Percentiles rank a stretch among this genome's conserved stretches.
These are phyloP conservation scores for Centaurea solstitialis DNA, from an alignment of 129 eudicot genomes.

Conservation along the genomic window DNA sequence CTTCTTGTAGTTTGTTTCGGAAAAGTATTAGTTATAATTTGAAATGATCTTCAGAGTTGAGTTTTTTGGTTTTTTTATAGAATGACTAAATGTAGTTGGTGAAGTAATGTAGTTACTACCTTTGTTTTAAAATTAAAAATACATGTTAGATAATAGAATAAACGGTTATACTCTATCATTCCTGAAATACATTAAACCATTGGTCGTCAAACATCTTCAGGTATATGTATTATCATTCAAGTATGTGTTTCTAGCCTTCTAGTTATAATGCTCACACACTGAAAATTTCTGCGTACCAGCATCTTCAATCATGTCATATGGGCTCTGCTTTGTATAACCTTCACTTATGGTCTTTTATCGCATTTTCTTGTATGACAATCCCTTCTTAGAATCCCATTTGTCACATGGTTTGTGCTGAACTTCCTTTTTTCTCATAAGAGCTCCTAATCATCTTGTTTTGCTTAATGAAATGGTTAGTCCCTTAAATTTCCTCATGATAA, in stretches of 20 bases:
- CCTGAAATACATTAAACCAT: slow-evolving; percentile 9
- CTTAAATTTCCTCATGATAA: neutral
- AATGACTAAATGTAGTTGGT: neutral
- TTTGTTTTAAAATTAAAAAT: neutral
- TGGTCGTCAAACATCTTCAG: neutral
- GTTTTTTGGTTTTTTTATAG: neutral
- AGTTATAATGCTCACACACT: neutral
- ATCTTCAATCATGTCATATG: neutral
- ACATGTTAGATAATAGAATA: neutral
- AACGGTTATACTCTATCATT: neutral
- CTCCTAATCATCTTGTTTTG: neutral
- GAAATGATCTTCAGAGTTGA: neutral
- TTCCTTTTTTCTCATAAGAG: neutral
- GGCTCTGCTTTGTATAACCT: neutral
- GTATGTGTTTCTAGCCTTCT: neutral
- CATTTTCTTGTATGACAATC: neutral
- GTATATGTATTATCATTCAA: neutral
- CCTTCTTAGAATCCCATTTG: neutral
- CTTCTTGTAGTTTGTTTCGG: neutral
- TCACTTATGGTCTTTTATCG: neutral
- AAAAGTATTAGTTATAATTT: neutral
- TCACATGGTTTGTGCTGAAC: neutral
- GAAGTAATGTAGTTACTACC: slow-evolving; percentile 1
- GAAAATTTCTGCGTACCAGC: neutral
- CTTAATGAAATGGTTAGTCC: neutral